Evolutionary conservation across 495 filamentous ascomycete species (phyloP), one percentile per base, ranked within the genome.

Genomic region (Penicillium riverlandense): DNA sequence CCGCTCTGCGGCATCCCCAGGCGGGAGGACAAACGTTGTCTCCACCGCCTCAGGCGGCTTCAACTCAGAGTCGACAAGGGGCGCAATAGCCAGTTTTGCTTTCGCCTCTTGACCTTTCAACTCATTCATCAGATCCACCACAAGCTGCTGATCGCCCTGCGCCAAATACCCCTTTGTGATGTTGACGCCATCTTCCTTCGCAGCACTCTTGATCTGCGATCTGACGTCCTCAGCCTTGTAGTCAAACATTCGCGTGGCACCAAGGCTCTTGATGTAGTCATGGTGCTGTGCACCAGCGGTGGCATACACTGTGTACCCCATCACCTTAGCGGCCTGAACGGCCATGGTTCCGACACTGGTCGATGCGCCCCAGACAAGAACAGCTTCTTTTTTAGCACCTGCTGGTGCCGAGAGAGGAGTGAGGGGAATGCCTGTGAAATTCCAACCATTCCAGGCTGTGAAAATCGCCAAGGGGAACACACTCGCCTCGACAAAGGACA

Each of bases 281-380:
- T 69, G 67, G 45, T 77, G 58, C 47, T 59, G 62, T 10, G 49
- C 32, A 44, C 70, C 71, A 16, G 71, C 72, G 0, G 71, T 74
- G 11, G 60, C 64, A 38, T 69, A 74, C 4, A 77, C 64, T 4
- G 52, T 62, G 37, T 66, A 73, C 4, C 74, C 74, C 5, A 70
- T 16, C 5, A 51, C 30, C 29, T 53, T 62, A 1, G 71, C 73
- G 4, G 55, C 37, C 43, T 78, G 75, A 8, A 79, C 50, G 2
- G 62, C 55, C 15, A 58, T 45, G 8, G 49, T 61, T 0, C 73
- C 71, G 5, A 76, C 57, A 41, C 64, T 74, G 36, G 64, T 69
- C 31, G 70, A 54, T 5, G 56, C 76, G 3, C 75, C 76, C 75
- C 74, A 78, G 38, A 77, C 46, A 27, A 76, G 45, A 11, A 71